Evolutionary conservation across 169 alveolate species (phyloP).

Genomic region (Plasmodium malariae): DNA sequence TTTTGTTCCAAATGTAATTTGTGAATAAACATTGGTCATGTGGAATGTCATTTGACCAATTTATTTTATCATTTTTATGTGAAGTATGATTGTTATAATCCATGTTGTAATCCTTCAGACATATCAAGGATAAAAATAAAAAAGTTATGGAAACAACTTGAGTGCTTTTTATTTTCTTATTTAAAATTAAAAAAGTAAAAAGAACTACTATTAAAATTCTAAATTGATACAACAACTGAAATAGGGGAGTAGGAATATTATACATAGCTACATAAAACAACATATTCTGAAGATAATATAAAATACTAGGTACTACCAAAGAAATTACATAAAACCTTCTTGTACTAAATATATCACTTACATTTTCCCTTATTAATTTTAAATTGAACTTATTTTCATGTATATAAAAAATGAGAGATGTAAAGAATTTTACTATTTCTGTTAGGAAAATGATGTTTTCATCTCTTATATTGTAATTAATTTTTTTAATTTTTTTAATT

Average conservation of each 20-base stretch:
- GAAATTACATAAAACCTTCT: constrained; percentile 11
- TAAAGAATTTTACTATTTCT: constrained; percentile 32
- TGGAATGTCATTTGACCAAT: neutral
- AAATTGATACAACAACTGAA: constrained; percentile 58
- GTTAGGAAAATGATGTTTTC: constrained; percentile 43
- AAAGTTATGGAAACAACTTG: constrained; percentile 39
- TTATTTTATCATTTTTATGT: neutral
- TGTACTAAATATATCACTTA: neutral
- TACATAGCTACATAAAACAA: constrained; percentile 43
- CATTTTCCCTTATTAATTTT: constrained; percentile 3
- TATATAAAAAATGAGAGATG: constrained; percentile 14
- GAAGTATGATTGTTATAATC: neutral
- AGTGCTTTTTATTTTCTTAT: constrained; percentile 13
- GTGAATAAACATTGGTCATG: neutral
- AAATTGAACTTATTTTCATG: constrained; percentile 28
- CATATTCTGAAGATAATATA: constrained; percentile 61
- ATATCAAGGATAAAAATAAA: constrained; percentile 37
- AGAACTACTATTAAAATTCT: constrained; percentile 29
- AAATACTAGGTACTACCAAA: constrained; percentile 36
- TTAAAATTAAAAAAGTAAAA: constrained; percentile 44
- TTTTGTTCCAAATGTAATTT: neutral
- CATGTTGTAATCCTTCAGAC: constrained; percentile 54
- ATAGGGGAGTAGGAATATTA: constrained; percentile 54
- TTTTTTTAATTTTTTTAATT: constrained; percentile 29
- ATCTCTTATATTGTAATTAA: constrained; percentile 38